A percentile compares a stretch with the other conserved stretches of the same genome.
These are phyloP conservation scores for Lycium ferocissimum DNA, from an alignment of 257 asterid species.

Conservation along the genomic window DNA sequence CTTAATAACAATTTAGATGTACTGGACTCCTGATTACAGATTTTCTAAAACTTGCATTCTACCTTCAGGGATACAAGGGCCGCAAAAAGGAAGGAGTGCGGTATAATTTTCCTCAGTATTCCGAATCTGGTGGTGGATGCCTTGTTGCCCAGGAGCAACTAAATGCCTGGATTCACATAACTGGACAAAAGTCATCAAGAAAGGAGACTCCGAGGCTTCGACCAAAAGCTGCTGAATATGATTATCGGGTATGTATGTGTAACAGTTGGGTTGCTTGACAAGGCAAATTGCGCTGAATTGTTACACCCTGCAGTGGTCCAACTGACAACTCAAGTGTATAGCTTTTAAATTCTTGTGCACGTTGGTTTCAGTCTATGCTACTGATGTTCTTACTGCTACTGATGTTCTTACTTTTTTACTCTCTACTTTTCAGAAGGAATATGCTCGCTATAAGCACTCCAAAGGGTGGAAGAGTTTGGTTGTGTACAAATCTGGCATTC, in stretches of 20 bases:
- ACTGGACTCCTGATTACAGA: neutral
- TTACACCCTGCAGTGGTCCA: conserved; percentile 7
- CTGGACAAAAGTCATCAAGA: conserved; percentile 50
- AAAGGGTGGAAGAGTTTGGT: conserved; percentile 67
- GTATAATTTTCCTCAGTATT: conserved; percentile 41
- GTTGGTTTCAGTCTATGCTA: neutral
- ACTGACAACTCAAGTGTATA: neutral
- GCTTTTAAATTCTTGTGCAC: neutral
- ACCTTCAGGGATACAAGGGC: conserved; percentile 62
- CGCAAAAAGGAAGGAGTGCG: conserved; percentile 51
- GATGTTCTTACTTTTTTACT: conserved; percentile 18
- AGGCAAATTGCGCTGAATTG: neutral
- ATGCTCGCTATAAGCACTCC: conserved; percentile 61
- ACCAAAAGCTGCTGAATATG: conserved; percentile 49
- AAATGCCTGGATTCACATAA: conserved; percentile 68
- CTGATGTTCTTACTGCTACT: conserved; percentile 19
- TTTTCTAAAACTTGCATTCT: conserved; percentile 32
- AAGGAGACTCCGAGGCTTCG: conserved; percentile 47
- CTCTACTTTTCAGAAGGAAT: conserved; percentile 57
- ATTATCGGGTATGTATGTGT: conserved; percentile 51
- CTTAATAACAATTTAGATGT: conserved; percentile 1
- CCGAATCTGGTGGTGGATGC: conserved; percentile 49
- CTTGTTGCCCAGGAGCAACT: conserved; percentile 75
- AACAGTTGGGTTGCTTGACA: neutral
- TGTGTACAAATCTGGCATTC: conserved; percentile 73